These are phyloP conservation scores for Aulographum hederae DNA, from an alignment of 2,329 filamentous ascomycete species.

Conservation along the genomic window DNA sequence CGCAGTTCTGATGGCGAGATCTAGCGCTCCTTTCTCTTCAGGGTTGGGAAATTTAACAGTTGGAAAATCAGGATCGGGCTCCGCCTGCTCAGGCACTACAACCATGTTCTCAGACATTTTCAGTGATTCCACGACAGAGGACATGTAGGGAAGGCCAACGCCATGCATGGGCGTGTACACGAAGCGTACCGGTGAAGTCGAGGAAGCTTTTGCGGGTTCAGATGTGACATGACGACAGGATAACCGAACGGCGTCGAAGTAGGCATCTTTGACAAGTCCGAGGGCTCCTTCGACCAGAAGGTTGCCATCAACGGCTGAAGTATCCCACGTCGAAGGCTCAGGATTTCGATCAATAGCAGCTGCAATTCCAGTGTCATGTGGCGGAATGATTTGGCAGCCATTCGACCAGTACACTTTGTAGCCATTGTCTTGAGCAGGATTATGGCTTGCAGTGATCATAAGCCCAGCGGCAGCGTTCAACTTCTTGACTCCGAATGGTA, in stretches of 20 bases:
- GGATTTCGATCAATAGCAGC: constrained; percentile 36
- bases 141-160: constrained; percentile 31
- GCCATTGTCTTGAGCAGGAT: constrained; percentile 45
- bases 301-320: constrained; percentile 20
- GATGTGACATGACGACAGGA: constrained; percentile 18
- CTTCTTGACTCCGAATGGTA: constrained; percentile 39
- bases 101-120: constrained; percentile 25
- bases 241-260: constrained; percentile 25
- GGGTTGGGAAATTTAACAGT: constrained; percentile 48
- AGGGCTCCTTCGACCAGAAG: constrained; percentile 23
- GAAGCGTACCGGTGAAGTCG: constrained; percentile 18
- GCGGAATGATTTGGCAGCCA: constrained; percentile 47
- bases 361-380: constrained; percentile 40
- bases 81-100: constrained; percentile 30
- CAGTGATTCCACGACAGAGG: constrained; percentile 18
- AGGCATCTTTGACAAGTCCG: constrained; percentile 22
- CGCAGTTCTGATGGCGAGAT: constrained; percentile 38
- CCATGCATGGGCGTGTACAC: constrained; percentile 41
- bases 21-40: constrained; percentile 43
- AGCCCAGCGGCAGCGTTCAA: constrained; percentile 38
- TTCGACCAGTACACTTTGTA: constrained; percentile 52
- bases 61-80: constrained; percentile 45
- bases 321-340: constrained; percentile 28
- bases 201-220: constrained; percentile 11
- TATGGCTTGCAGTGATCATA: constrained; percentile 50